Percentiles rank a stretch among this genome's conserved stretches.
phyloP scores from a whole-genome alignment of 1,284 basidiomycete species.

The Tetrapyrgos nigripes region DNA sequence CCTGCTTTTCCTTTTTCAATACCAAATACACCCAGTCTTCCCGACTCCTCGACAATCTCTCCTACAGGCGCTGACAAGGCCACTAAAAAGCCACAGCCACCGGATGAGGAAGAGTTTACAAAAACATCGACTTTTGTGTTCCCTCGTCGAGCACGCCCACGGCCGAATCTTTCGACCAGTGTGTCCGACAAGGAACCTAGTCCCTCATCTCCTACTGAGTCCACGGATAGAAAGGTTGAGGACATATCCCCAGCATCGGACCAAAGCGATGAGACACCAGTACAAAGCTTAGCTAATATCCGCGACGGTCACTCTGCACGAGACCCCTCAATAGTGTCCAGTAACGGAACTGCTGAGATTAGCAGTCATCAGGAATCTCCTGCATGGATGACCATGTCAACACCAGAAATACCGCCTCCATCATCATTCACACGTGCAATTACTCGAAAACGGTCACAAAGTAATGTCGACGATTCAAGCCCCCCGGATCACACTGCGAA shows the following conservation, averaged over 20 bases:
- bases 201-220: slow-evolving; percentile 7
- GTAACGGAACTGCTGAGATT: slow-evolving; percentile 26
- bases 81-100: slow-evolving; percentile 24
- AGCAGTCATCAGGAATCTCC: slow-evolving; percentile 18
- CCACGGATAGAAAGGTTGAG: background rate
- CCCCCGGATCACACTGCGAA: slow-evolving; percentile 23
- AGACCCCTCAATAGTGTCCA: slow-evolving; percentile 48
- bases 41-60: slow-evolving; percentile 28
- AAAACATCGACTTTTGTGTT: slow-evolving; percentile 63
- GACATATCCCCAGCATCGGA: slow-evolving; percentile 11
- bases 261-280: slow-evolving; percentile 15
- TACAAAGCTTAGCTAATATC: slow-evolving; percentile 30
- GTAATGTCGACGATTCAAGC: slow-evolving; percentile 45
- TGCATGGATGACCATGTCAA: slow-evolving; percentile 24
- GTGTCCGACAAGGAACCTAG: slow-evolving; percentile 29
- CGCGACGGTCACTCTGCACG: slow-evolving; percentile 46
- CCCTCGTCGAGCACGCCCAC: slow-evolving; percentile 46
- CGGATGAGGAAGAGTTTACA: slow-evolving; percentile 47
- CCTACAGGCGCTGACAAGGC: slow-evolving; percentile 28
- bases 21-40: slow-evolving; percentile 36
- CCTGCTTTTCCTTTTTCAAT: slow-evolving; percentile 34
- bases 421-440: slow-evolving; percentile 20
- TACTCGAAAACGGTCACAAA: slow-evolving; percentile 50
- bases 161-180: slow-evolving; percentile 36
- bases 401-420: slow-evolving; percentile 27